Conservation (phyloP, 495 filamentous ascomycete genomes). For the Penicillium odoratum region DNA sequence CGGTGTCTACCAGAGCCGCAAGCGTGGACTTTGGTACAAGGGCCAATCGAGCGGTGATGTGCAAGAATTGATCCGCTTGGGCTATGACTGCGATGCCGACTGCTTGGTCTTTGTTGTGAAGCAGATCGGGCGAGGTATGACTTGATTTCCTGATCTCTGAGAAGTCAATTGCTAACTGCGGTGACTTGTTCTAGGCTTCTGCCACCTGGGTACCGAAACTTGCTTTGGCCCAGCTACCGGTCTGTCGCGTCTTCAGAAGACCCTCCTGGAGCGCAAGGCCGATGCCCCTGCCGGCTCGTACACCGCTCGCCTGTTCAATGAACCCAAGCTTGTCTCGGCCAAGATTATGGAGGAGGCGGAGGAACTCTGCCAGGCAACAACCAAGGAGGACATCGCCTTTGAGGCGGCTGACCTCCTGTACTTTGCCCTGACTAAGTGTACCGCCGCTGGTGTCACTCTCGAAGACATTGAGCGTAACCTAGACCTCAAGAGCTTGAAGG, state of each 20-base stretch:
- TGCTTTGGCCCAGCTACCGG: slow-evolving; percentile 88
- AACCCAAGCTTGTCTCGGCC: slow-evolving; percentile 81
- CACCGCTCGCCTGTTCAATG: slow-evolving; percentile 87
- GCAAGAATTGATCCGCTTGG: slow-evolving; percentile 82
- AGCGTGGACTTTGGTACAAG: slow-evolving; percentile 95
- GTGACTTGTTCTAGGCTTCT: slow-evolving; percentile 66
- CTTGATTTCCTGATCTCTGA: neutral
- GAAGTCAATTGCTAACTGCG: slow-evolving; percentile 17
- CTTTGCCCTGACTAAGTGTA: slow-evolving; percentile 88
- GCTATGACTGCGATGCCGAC: slow-evolving; percentile 89
- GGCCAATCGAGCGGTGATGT: slow-evolving; percentile 91
- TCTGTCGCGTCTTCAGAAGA: slow-evolving; percentile 80
- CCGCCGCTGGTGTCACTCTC: slow-evolving; percentile 76
- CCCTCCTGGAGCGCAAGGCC: slow-evolving; percentile 71
- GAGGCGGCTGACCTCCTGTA: slow-evolving; percentile 95
- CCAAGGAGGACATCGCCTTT: slow-evolving; percentile 81
- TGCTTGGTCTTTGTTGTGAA: slow-evolving; percentile 85
- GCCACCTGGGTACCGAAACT: slow-evolving; percentile 84
- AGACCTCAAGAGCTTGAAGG: slow-evolving; percentile 91
- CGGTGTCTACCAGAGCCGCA: slow-evolving; percentile 93
- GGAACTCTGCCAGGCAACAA: slow-evolving; percentile 83
- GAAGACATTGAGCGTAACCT: slow-evolving; percentile 88
- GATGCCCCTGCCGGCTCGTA: slow-evolving; percentile 89
- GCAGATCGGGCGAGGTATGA: slow-evolving; percentile 73
- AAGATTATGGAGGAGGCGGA: slow-evolving; percentile 99